Evolutionary conservation across 768 basidiomycete genomes (phyloP).

Genomic region (Basidioascus undulatus): DNA sequence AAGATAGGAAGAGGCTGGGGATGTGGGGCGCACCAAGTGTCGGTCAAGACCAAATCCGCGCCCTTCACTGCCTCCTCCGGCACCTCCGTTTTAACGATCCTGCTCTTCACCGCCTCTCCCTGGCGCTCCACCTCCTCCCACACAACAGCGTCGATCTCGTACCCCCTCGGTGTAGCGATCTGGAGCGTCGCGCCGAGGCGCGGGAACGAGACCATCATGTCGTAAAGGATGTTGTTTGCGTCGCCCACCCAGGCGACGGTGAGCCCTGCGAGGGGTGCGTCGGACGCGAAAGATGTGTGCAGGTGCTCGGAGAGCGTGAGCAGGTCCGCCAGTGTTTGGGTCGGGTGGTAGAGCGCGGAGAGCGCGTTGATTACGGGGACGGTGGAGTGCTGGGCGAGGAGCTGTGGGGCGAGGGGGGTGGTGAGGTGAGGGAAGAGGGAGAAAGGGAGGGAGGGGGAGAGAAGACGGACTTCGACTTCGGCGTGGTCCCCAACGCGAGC

Average conservation of each 20-base stretch:
- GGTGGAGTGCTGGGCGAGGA: conserved; percentile 65
- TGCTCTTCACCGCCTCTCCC: too few species aligned
- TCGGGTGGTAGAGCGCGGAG: conserved; percentile 87
- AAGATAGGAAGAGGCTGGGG: not conserved
- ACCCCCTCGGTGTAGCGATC: conserved; percentile 48
- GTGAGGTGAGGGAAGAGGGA: not conserved
- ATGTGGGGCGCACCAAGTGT: conserved; percentile 51
- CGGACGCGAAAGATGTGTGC: not conserved
- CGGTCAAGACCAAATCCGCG: conserved; percentile 88
- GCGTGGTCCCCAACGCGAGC: conserved; percentile 79
- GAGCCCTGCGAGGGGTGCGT: conserved; percentile 35
- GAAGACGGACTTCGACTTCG: conserved; percentile 63
- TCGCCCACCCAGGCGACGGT: conserved; percentile 88
- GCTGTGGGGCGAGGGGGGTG: conserved; percentile 25
- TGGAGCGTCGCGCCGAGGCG: conserved; percentile 68
- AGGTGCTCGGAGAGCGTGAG: conserved; percentile 54
- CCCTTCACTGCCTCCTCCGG: conserved; percentile 67
- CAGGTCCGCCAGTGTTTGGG: conserved; percentile 79
- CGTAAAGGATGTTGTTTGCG: conserved; percentile 81
- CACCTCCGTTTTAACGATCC: conserved; percentile 27
- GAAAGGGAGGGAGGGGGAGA: not conserved
- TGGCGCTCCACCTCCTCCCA: conserved; percentile 61
- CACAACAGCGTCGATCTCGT: conserved; percentile 29
- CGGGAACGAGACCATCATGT: conserved; percentile 88
- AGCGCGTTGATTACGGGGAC: conserved; percentile 93